These are phyloP conservation scores for Aaosphaeria arxii DNA, from an alignment of 2,329 filamentous ascomycete genomes.

Conservation along the genomic window DNA sequence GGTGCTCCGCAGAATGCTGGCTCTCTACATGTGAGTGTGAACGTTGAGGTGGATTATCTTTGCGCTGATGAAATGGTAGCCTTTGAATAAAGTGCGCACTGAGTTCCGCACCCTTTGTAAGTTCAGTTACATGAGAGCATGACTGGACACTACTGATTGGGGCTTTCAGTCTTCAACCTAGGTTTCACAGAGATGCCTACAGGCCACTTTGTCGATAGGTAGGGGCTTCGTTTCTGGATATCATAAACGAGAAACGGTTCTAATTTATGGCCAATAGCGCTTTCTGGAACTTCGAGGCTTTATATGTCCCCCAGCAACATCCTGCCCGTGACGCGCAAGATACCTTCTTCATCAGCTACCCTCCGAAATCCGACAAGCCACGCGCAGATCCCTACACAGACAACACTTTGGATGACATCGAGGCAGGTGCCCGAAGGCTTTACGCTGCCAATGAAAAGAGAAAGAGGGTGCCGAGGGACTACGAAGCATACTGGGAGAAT, in stretches of 20 bases:
- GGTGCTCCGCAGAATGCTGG: constrained; percentile 59
- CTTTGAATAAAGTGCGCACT: constrained; percentile 86
- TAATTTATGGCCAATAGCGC: constrained; percentile 74
- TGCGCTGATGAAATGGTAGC: constrained; percentile 8
- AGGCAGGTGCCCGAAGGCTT: constrained; percentile 49
- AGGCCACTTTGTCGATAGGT: constrained; percentile 54
- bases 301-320: constrained; percentile 97
- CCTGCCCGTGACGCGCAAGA: constrained; percentile 96
- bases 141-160: no score
- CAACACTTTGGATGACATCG: constrained; percentile 48
- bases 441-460: constrained; percentile 54
- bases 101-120: constrained; percentile 87
- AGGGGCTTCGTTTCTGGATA: no score
- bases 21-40: constrained; percentile 37
- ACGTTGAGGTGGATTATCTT: no score
- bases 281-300: constrained; percentile 98
- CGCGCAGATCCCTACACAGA: constrained; percentile 53
- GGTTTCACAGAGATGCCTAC: constrained; percentile 99
- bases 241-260: no score
- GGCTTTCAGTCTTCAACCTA: constrained; percentile 75
- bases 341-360: constrained; percentile 97
- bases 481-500: constrained; percentile 84
- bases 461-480: constrained; percentile 58
- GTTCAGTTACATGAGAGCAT: no score
- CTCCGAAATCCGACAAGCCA: constrained; percentile 67